Conservation (phyloP, 2,329 filamentous ascomycete genomes). For the Aspergillus texensis region DNA sequence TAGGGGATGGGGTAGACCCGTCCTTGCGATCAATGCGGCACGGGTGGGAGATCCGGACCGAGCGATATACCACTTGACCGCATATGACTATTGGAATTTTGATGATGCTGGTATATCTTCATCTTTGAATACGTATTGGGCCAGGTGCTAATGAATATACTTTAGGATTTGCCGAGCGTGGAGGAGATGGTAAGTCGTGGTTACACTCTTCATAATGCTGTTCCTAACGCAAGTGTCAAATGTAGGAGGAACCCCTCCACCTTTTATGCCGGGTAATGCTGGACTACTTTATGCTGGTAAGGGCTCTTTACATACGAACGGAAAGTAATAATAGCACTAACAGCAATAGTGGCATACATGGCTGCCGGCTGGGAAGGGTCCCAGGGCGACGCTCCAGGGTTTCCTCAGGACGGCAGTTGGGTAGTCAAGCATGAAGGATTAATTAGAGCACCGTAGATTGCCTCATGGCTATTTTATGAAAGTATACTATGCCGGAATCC, state of each 20-base stretch:
- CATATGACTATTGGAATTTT: constrained; percentile 19
- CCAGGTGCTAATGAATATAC: neutral
- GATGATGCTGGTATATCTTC: constrained; percentile 18
- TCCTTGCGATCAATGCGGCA: constrained; percentile 19
- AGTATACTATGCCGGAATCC: neutral
- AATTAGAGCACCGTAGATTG: constrained; percentile 5
- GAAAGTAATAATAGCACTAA: neutral
- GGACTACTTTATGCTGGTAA: constrained; percentile 17
- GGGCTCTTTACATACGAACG: neutral
- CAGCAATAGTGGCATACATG: constrained; percentile 17
- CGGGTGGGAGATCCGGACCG: constrained; percentile 13
- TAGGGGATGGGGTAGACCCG: constrained; percentile 19
- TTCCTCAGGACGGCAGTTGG: constrained; percentile 16
- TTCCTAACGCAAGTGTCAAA: neutral
- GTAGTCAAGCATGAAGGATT: constrained; percentile 16
- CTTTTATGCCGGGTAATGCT: constrained; percentile 21
- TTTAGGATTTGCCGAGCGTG: constrained; percentile 18
- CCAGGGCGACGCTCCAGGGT: constrained; percentile 13
- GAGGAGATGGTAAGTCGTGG: constrained; percentile 12
- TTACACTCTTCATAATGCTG: neutral
- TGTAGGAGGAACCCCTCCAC: constrained; percentile 17
- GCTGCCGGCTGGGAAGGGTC: constrained; percentile 19
- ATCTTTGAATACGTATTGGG: neutral
- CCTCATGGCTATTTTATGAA: neutral
- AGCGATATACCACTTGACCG: constrained; percentile 16